These are phyloP conservation scores for Candida qinlingensis DNA, from an alignment of 805 yeast species.

Conservation along the genomic window DNA sequence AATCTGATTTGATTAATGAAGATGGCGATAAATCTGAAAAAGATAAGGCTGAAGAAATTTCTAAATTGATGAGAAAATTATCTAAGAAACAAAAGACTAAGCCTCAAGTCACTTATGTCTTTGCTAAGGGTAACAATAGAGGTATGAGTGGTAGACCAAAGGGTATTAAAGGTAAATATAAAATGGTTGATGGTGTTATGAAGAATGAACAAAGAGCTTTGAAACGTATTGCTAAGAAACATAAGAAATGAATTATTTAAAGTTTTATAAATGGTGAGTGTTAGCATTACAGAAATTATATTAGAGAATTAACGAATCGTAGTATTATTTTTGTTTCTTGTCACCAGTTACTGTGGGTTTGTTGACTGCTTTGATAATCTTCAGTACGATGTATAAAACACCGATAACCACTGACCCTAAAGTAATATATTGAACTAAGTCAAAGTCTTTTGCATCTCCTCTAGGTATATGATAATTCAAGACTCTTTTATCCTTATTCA, in stretches of 20 bases:
- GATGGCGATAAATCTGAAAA: slow-evolving; percentile 82
- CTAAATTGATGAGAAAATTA: slow-evolving; percentile 75
- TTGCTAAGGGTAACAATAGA: slow-evolving; percentile 78
- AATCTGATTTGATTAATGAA: slow-evolving; percentile 86
- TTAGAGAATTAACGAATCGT: too few relatives aligned
- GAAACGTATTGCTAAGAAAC: slow-evolving; percentile 82
- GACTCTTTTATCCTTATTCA: slow-evolving; percentile 11
- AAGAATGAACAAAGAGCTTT: slow-evolving; percentile 96
- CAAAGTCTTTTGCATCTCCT: slow-evolving; percentile 29
- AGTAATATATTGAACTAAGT: slow-evolving; percentile 32
- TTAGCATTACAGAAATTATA: not conserved
- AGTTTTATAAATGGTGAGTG: not conserved
- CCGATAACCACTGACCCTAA: slow-evolving; percentile 30
- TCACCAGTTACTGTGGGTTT: not conserved
- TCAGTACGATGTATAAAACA: slow-evolving; percentile 27
- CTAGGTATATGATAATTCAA: slow-evolving; percentile 36
- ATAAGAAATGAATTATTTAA: slow-evolving; percentile 43
- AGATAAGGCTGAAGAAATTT: slow-evolving; percentile 92
- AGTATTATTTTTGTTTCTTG: not conserved
- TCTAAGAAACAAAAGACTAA: slow-evolving; percentile 63
- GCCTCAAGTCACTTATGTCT: slow-evolving; percentile 85
- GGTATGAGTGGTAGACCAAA: slow-evolving; percentile 93
- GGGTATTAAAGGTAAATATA: slow-evolving; percentile 95
- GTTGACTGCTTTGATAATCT: slow-evolving; percentile 11
- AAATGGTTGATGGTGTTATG: slow-evolving; percentile 98